phyloP scores from a whole-genome alignment of 163 green algal species.

The Volvox carteri region DNA sequence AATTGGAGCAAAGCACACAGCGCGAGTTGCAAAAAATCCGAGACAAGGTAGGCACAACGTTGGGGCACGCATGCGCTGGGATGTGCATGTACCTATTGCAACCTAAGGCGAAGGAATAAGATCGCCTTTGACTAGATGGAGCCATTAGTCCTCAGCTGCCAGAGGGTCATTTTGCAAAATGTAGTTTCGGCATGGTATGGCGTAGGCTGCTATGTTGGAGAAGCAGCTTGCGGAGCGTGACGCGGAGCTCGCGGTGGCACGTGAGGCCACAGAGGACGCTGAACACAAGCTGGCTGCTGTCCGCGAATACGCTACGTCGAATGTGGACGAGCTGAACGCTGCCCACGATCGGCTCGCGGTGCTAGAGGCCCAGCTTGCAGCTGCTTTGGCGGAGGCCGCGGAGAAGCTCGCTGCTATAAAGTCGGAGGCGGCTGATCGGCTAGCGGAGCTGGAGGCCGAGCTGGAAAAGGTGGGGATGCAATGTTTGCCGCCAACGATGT shows the following conservation, averaged over 20 bases:
- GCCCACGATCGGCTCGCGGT: neutral
- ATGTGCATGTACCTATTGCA: neutral
- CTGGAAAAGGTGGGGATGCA: constrained; percentile 14
- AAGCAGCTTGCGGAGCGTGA: constrained; percentile 1
- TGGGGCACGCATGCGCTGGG: neutral
- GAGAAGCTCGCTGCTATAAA: neutral
- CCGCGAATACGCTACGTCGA: constrained; percentile 49
- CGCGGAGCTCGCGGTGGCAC: constrained; percentile 19
- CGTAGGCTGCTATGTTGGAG: neutral
- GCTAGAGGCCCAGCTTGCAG: constrained; percentile 18
- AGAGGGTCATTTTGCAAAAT: no score
- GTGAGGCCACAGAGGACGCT: neutral
- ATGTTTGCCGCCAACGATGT: no score
- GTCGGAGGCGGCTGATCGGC: neutral
- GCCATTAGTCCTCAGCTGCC: neutral
- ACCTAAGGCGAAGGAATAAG: no score
- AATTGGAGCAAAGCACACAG: constrained; percentile 21
- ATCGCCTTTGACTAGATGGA: no score
- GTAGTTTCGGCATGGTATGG: neutral
- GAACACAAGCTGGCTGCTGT: constrained; percentile 54
- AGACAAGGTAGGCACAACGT: neutral
- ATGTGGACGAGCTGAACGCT: constrained; percentile 16
- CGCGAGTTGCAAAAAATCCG: neutral
- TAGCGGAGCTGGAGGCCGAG: constrained; percentile 21
- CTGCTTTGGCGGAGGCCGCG: neutral